A percentile compares a stretch with the other conserved stretches of the same genome.
Conservation (phyloP, 495 filamentous ascomycete genomes). For the Hypomontagnella monticulosa region DNA sequence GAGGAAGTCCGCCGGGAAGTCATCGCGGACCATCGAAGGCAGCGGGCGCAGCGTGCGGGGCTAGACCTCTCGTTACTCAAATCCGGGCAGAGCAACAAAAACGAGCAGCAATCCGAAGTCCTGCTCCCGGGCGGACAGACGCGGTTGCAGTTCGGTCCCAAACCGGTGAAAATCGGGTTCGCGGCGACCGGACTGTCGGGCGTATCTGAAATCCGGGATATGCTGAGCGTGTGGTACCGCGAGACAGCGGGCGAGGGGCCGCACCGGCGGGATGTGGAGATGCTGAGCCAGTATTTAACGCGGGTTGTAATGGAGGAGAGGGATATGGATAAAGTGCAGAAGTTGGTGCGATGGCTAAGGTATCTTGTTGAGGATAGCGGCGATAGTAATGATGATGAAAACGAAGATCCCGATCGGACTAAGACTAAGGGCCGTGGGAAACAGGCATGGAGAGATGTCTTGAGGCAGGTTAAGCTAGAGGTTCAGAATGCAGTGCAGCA, state of each 20-base stretch:
- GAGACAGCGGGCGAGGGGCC: constrained; percentile 75
- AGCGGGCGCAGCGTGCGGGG: constrained; percentile 52
- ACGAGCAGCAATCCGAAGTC: constrained; percentile 11
- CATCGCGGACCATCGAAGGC: constrained; percentile 72
- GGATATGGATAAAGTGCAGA: constrained; percentile 77
- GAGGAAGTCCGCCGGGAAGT: constrained; percentile 83
- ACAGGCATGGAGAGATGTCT: constrained; percentile 57
- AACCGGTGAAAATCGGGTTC: constrained; percentile 50
- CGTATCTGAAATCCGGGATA: constrained; percentile 48
- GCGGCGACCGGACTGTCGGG: constrained; percentile 34
- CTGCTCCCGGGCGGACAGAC: constrained; percentile 45
- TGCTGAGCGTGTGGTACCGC: constrained; percentile 71
- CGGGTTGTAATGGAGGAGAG: constrained; percentile 76
- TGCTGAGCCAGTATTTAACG: constrained; percentile 72
- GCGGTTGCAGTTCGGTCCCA: constrained; percentile 46
- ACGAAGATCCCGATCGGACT: no score
- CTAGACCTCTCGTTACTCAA: constrained; percentile 37
- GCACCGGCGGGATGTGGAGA: constrained; percentile 77
- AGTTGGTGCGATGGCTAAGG: constrained; percentile 73
- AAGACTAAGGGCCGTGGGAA: constrained; percentile 35
- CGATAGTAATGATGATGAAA: constrained; percentile 28
- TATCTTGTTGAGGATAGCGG: constrained; percentile 70
- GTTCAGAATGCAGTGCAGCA: constrained; percentile 68
- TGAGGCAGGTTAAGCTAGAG: constrained; percentile 63
- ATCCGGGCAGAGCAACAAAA: constrained; percentile 2